Evolutionary conservation across 2,329 filamentous ascomycete species (phyloP).

Genomic region (Knoxdaviesia capensis): DNA sequence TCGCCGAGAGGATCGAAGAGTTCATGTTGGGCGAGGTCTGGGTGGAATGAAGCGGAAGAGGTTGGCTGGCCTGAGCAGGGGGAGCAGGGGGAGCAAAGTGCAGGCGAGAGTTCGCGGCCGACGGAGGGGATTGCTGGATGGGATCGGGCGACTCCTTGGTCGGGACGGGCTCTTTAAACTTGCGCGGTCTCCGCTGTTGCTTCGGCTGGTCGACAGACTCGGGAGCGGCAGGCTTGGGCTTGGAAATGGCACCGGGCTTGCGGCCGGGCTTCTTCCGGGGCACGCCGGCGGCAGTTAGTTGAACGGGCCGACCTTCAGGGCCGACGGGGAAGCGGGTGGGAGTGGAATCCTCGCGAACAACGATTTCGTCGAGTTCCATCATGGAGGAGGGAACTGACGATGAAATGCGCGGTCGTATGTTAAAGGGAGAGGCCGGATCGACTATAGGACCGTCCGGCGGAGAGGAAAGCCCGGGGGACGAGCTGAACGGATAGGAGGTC

Average conservation of each 20-base stretch:
- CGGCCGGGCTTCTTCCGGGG: slow-evolving; percentile 44
- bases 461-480: slow-evolving; percentile 28
- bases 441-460: slow-evolving; percentile 29
- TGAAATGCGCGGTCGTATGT: slow-evolving; percentile 7
- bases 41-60: not conserved
- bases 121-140: too few relatives aligned
- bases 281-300: slow-evolving; percentile 34
- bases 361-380: slow-evolving; percentile 27
- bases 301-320: slow-evolving; percentile 20
- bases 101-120: too few relatives aligned
- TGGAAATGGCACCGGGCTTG: slow-evolving; percentile 37
- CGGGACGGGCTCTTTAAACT: too few relatives aligned
- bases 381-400: slow-evolving; percentile 7
- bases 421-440: slow-evolving; percentile 24
- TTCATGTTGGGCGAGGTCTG: not conserved
- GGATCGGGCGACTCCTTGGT: slow-evolving; percentile 33
- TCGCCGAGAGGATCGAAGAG: not conserved
- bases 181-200: slow-evolving; percentile 31
- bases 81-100: too few relatives aligned
- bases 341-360: slow-evolving; percentile 20
- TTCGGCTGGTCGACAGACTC: slow-evolving; percentile 17
- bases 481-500: slow-evolving; percentile 22
- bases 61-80: too few relatives aligned
- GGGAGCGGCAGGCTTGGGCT: slow-evolving; percentile 19
- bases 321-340: slow-evolving; percentile 9